These are phyloP conservation scores for Carex kokanica DNA, from an alignment of 176 grass and related monocot genomes.

Conservation along the genomic window DNA sequence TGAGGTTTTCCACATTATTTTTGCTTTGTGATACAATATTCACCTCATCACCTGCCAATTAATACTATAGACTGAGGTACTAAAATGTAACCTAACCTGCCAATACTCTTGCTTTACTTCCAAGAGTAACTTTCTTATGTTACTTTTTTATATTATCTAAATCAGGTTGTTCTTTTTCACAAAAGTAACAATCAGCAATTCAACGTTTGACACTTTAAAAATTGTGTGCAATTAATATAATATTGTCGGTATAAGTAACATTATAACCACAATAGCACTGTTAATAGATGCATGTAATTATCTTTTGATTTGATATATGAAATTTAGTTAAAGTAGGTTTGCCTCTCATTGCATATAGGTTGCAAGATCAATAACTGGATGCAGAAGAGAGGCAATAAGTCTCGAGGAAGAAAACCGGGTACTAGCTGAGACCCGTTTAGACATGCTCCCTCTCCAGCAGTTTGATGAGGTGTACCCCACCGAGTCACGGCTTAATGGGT, in stretches of 20 bases:
- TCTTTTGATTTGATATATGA: background rate
- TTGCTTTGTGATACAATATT: background rate
- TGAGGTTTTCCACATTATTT: background rate
- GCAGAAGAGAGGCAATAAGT: conserved; percentile 53
- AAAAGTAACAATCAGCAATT: background rate
- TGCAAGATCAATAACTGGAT: conserved; percentile 48
- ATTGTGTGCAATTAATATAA: background rate
- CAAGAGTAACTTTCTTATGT: background rate
- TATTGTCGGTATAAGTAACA: background rate
- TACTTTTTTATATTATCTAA: background rate
- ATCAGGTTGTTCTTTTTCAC: background rate
- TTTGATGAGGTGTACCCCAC: conserved; percentile 46
- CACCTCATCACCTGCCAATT: background rate
- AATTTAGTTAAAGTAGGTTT: background rate
- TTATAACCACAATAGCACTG: background rate
- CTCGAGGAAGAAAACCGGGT: conserved; percentile 86
- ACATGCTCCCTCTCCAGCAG: conserved; percentile 44
- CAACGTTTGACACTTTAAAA: background rate
- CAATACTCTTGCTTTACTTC: background rate
- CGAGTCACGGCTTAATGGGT: conserved; percentile 65
- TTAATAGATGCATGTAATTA: background rate
- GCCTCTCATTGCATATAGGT: conserved; percentile 37
- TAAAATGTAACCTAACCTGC: background rate
- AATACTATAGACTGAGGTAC: background rate
- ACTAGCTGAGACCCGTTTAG: conserved; percentile 54